Percentiles rank a stretch among this genome's conserved stretches.
Conservation (phyloP, 108 stramenopile species). For the Conticribra guillardii region DNA sequence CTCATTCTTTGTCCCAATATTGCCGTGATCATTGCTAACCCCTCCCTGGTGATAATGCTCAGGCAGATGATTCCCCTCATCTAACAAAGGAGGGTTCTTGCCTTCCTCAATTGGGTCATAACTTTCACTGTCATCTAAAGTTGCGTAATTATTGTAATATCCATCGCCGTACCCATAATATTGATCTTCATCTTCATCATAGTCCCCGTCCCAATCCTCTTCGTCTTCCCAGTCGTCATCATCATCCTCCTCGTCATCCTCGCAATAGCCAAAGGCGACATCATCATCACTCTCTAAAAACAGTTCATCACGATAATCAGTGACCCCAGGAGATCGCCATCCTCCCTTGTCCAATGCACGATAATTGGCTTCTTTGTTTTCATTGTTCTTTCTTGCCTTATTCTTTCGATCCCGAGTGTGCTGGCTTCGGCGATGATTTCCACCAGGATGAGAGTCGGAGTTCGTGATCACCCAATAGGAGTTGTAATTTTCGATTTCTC, state of each 20-base stretch:
- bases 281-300: slow-evolving; percentile 83
- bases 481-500: background rate
- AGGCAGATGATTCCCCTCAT: no score
- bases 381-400: background rate
- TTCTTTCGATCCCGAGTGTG: background rate
- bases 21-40: no score
- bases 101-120: background rate
- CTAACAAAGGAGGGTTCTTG: no score
- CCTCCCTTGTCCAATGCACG: slow-evolving; percentile 45
- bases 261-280: slow-evolving; percentile 58
- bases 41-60: background rate
- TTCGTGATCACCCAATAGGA: slow-evolving; percentile 6
- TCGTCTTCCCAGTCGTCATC: slow-evolving; percentile 43
- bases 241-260: slow-evolving; percentile 19
- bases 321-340: slow-evolving; percentile 41
- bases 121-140: background rate
- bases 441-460: background rate
- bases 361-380: slow-evolving; percentile 12
- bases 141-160: background rate
- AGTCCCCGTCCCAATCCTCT: slow-evolving; percentile 18
- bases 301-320: slow-evolving; percentile 83
- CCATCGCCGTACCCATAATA: background rate
- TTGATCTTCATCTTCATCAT: background rate
- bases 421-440: background rate
- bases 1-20: no score